phyloP scores from a whole-genome alignment of 2,329 filamentous ascomycete species.

The Lasiodiplodia hormozganensis region DNA sequence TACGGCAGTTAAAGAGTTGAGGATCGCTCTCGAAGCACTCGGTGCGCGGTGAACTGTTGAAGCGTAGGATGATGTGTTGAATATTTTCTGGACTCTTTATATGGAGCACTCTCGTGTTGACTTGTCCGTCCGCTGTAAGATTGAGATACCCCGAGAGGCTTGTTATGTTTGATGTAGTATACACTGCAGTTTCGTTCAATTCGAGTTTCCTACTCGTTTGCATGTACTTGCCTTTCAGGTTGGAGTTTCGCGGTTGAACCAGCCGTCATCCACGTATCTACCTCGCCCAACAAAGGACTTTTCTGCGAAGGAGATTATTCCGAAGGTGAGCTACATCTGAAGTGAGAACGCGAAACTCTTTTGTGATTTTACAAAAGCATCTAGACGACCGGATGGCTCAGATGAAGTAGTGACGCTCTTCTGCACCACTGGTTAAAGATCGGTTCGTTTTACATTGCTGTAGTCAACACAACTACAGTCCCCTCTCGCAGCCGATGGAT shows the following conservation, averaged over 20 bases:
- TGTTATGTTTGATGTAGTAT: not conserved
- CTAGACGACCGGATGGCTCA: no score
- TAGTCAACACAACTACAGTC: no score
- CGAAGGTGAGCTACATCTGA: no score
- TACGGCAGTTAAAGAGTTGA: conserved; percentile 86
- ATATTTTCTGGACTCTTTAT: not conserved
- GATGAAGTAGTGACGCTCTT: no score
- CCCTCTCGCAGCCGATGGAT: no score
- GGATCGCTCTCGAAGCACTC: conserved; percentile 73
- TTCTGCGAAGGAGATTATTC: no score
- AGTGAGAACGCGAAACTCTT: no score
- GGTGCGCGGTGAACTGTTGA: conserved; percentile 61
- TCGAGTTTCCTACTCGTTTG: not conserved
- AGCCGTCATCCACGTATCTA: no score
- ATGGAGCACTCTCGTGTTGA: conserved; percentile 2
- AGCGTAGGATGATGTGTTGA: not conserved
- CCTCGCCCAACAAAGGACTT: no score
- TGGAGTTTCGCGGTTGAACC: not conserved
- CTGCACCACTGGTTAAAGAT: no score
- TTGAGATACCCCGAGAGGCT: conserved; percentile 24
- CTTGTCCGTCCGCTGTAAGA: conserved; percentile 16
- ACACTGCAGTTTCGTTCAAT: not conserved
- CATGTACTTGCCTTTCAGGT: not conserved
- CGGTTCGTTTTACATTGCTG: no score
- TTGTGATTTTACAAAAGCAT: no score